Evolutionary conservation across 805 yeast species (phyloP), one percentile per base, ranked within the genome.

Genomic region (Suhomyces pyralidae): DNA sequence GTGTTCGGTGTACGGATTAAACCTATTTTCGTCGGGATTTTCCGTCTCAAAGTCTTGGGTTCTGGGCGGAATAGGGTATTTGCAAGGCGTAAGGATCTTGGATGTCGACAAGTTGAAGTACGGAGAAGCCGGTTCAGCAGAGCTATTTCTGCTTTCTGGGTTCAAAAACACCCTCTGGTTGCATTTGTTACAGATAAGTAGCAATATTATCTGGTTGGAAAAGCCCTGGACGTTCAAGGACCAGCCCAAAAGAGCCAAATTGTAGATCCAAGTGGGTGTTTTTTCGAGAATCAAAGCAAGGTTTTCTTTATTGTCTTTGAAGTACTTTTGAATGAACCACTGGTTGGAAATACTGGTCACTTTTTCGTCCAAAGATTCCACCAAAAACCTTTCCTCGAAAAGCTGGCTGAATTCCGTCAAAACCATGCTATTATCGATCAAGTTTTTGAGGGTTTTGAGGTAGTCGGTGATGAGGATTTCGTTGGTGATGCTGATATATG

Each of bases 191-290:
- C 79, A 74, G n/a, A 63, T 65, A 38, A 74, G 56, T 12, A 72
- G 57, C 5, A 73, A 58, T 3, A 73, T 65, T 17, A 65, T 46
- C 14, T 64, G 61, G 24, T 59, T 45, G 5, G 65, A 55, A 55
- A 66, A 67, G 3, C 64, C 55, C 55, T 71, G 77, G 6, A 68
- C 63, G 30, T 67, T 55, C 42, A 75, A 58, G 14, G 60, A 60
- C 79, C 79, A 75, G 6, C 78, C 78, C 49, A 65, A 54, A 24
- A 66, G 56, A 5, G 77, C 73, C n/a, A 73, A 48, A n/a, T 60
- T 50, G 53, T 70, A 74, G 22, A 68, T 53, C 74, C 74, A 71
- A 0, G 40, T 30, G 8, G 77, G 76, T 2, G 63, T 59, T n/a
- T 51, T 46, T 8, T 61, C 62, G 7, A 72, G 58, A 22, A 60